Conservation (phyloP, 2,329 filamentous ascomycete genomes). For the Exophiala calicioides region DNA sequence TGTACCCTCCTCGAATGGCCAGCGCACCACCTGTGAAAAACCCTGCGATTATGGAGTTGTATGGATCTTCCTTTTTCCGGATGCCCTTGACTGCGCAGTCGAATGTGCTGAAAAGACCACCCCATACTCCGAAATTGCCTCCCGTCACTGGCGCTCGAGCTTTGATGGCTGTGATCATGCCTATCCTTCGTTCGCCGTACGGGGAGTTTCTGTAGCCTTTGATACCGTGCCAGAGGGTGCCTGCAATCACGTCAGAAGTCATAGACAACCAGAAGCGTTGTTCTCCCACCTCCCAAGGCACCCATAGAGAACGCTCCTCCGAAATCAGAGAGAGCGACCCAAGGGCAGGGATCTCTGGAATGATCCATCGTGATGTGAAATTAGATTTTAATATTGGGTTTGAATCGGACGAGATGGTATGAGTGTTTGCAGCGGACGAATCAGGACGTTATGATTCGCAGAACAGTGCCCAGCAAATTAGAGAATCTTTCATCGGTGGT, state of each 20-base stretch:
- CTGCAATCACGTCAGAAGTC: slow-evolving; percentile 64
- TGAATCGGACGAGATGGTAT: background rate
- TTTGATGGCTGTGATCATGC: slow-evolving; percentile 95
- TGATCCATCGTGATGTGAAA: slow-evolving; percentile 83
- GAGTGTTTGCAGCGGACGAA: background rate
- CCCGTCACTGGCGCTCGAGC: slow-evolving; percentile 92
- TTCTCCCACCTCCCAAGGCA: slow-evolving; percentile 38
- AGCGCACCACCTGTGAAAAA: slow-evolving; percentile 95
- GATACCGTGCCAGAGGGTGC: slow-evolving; percentile 92
- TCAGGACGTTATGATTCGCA: background rate
- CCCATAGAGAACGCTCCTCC: slow-evolving; percentile 97
- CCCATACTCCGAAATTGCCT: slow-evolving; percentile 98
- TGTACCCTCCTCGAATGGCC: slow-evolving; percentile 86
- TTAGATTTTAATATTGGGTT: background rate
- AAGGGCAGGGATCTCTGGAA: slow-evolving; percentile 93
- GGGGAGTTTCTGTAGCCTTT: slow-evolving; percentile 91
- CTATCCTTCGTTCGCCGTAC: slow-evolving; percentile 92
- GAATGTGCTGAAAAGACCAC: slow-evolving; percentile 91
- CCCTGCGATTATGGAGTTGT: slow-evolving; percentile 95
- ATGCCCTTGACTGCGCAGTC: slow-evolving; percentile 96
- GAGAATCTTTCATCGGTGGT: background rate
- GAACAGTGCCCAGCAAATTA: no score
- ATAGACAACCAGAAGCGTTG: background rate
- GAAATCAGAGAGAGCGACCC: slow-evolving; percentile 95
- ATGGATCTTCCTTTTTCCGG: slow-evolving; percentile 95